These are phyloP conservation scores for Rhizopogon sp. DNA, from an alignment of 768 basidiomycete genomes.

Conservation along the genomic window DNA sequence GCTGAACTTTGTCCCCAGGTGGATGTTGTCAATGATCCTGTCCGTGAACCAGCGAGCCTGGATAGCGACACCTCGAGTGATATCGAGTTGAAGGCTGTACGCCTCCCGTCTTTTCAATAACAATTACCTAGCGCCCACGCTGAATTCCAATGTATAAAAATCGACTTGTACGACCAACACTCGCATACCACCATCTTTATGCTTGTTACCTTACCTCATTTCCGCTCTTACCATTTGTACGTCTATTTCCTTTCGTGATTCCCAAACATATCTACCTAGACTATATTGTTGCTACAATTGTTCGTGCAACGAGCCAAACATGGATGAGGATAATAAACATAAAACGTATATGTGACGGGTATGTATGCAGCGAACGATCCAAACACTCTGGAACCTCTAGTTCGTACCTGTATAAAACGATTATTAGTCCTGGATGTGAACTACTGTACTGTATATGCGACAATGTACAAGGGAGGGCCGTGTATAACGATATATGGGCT, in stretches of 20 bases:
- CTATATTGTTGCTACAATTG: constrained; percentile 6
- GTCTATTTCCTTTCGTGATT: not conserved
- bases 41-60: no score
- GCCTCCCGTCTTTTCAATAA: constrained; percentile 34
- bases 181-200: not conserved
- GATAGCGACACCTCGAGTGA: not conserved
- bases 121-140: constrained; percentile 14
- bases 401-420: constrained; percentile 4
- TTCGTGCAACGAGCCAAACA: constrained; percentile 4
- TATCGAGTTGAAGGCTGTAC: constrained; percentile 18
- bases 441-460: not conserved
- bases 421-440: not conserved
- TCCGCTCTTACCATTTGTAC: not conserved
- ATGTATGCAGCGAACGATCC: constrained; percentile 1
- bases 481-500: not conserved
- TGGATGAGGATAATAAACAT: constrained; percentile 13
- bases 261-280: not conserved
- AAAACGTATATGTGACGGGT: constrained; percentile 18
- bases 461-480: constrained; percentile 1
- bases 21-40: not conserved
- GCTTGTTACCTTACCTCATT: not conserved
- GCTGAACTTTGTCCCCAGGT: constrained; percentile 8
- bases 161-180: not conserved
- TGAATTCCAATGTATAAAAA: not conserved
- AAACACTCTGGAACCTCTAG: constrained; percentile 7